phyloP scores from a whole-genome alignment of 495 filamentous ascomycete species.

The Halenospora varia region DNA sequence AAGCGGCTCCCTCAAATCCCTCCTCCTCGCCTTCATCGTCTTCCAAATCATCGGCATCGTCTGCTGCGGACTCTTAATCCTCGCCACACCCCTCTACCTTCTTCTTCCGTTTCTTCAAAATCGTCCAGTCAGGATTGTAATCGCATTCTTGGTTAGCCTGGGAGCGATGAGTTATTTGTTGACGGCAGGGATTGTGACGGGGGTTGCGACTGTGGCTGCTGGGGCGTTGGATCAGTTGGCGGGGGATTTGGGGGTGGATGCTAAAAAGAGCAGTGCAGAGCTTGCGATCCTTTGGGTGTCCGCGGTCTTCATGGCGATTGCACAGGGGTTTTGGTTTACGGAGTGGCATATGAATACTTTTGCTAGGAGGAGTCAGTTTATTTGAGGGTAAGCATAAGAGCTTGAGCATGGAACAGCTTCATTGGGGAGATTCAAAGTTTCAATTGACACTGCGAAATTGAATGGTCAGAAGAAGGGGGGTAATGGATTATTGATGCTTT shows the following conservation, averaged over 20 bases:
- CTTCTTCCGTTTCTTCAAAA: conserved; percentile 4
- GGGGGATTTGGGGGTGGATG: conserved; percentile 3
- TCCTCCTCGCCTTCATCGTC: conserved; percentile 3
- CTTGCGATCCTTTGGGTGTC: conserved; percentile 4
- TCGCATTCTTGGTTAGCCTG: background rate
- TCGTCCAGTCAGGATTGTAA: background rate
- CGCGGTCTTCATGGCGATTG: background rate
- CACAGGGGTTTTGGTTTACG: conserved; percentile 2
- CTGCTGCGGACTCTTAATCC: conserved; percentile 7
- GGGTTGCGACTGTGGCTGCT: background rate
- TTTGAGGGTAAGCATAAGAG: too few relatives aligned
- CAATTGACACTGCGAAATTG: too few relatives aligned
- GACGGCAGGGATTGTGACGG: background rate
- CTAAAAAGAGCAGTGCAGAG: background rate
- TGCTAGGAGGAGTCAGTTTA: background rate
- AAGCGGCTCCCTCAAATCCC: background rate
- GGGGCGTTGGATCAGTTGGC: conserved; percentile 2
- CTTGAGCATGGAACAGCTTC: too few relatives aligned
- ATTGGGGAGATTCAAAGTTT: too few relatives aligned
- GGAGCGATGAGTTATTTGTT: background rate
- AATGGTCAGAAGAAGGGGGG: too few relatives aligned
- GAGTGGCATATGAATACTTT: conserved; percentile 5
- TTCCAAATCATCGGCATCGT: conserved; percentile 13
- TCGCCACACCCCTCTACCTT: conserved; percentile 7
- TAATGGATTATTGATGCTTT: too few relatives aligned